phyloP scores from a whole-genome alignment of 805 yeast genomes.

The Wickerhamiella kurtzmanii region DNA sequence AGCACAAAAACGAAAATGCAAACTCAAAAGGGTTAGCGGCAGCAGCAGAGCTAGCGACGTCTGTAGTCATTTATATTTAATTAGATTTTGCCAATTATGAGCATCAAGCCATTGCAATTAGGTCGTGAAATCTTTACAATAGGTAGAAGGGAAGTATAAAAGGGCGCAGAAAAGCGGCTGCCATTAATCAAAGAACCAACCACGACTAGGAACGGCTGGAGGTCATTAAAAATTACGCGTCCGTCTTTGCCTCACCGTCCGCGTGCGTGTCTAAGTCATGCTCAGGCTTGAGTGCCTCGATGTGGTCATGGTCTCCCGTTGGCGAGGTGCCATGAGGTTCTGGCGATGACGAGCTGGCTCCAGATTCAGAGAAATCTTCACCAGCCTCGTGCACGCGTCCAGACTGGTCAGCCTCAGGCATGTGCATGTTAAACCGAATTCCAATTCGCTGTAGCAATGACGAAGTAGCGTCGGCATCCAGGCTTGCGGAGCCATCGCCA shows the following conservation, averaged over 20 bases:
- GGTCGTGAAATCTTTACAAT: not conserved
- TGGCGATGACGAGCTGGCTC: not conserved
- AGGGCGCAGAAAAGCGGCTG: not conserved
- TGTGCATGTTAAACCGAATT: constrained; percentile 15
- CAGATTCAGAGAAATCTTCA: not conserved
- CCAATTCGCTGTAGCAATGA: constrained; percentile 18
- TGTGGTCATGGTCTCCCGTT: not conserved
- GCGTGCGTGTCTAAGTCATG: not conserved
- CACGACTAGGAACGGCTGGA: too few species aligned
- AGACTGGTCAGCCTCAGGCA: constrained; percentile 6
- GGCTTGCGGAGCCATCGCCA: constrained; percentile 15
- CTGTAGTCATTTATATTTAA: too few species aligned
- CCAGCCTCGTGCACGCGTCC: constrained; percentile 12
- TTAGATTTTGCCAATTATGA: not conserved
- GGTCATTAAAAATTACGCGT: too few species aligned
- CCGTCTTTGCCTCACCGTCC: too few species aligned
- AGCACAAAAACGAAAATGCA: constrained; percentile 1
- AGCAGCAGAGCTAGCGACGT: too few species aligned
- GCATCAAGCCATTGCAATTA: not conserved
- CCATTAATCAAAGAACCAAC: too few species aligned
- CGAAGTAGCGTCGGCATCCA: constrained; percentile 19
- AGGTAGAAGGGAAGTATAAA: not conserved
- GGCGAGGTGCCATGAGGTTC: not conserved
- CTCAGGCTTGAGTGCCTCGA: not conserved
- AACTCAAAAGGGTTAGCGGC: not conserved